Evolutionary conservation across 306 rosid species (phyloP), one percentile per base, ranked within the genome.

Genomic region (Fragaria vesca): DNA sequence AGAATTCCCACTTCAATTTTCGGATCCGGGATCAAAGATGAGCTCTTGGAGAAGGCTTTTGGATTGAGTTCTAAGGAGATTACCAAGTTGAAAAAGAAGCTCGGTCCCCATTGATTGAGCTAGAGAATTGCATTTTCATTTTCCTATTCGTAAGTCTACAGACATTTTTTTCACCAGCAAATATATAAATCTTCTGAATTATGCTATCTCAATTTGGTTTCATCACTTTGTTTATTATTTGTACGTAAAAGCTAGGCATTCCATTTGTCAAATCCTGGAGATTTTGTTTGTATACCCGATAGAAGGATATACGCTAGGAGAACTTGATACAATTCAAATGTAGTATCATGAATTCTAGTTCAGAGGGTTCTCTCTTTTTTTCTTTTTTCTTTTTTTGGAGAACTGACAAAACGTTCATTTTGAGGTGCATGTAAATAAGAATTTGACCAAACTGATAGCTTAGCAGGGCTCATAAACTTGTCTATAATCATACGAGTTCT

Each of bases 11-110:
- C 82, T 76, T 88, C 89, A 48, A 67, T 95, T 48, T 95, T 92
- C 43, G 97, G 97, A 72, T 89, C 97, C 58, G 97, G 89, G 38
- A 95, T 95, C 28, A 72, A 85, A 76, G 93, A 85, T 40, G 85
- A 89, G 87, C 92, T 92, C 54, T 81, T 95, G 85, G 93, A 91
- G 85, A 95, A 92, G 84, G 93, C 91, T 73, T 95, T 95, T 78
- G 98, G 98, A 24, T 46, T 95, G 84, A 88, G 47, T 79, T 73
- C 90, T 8, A 78, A 82, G 66, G 96, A 92, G 82, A 78, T 95
- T 74, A 75, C 82, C 11, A 87, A 89, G 82, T 83, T 95, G 77
- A 88, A 78, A 83, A 92, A 63, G 78, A 92, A 83, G 81, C 79
- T 88, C 74, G 80, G 90, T 72, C 78, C 89, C 58, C 77, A 77